Evolutionary conservation across 139 green algal genomes (phyloP), one percentile per base, ranked within the genome.

Genomic region (Yamagishiella unicocca): DNA sequence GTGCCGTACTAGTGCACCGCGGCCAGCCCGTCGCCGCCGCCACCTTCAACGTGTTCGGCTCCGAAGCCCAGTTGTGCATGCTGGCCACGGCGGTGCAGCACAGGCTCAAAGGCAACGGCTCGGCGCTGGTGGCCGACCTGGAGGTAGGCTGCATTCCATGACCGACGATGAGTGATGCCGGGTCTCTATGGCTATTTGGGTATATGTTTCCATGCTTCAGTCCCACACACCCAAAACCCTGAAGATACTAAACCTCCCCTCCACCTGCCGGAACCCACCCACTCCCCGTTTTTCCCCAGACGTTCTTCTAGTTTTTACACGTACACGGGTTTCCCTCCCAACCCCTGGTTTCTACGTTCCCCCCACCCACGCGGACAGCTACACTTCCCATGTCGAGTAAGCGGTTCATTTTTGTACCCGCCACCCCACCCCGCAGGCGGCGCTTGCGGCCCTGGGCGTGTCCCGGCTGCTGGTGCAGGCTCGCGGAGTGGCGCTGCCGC

Each of bases 11-110:
- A 67, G 8, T 71, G 33, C 5, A 19, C 33, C 43, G 33, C 6
- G 35, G 67, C 6, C 29, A 71, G 45, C 82, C 82, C 64, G 82
- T 87, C 42, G 50, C 67, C 2, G 64, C 82, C 31, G 82, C 82
- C 43, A 81, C 46, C 46, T 71, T 87, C 82, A 81, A 80, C 67
- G 25, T 80, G n/a, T 71, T 42, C 29, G 82, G 82, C 35, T 0
- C 1, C 37, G 64, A 71, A 2, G 82, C 82, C 35, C 82, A 87
- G 67, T 35, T 87, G 35, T 72, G 46, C 25, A 9, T 87, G 82
- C 67, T 87, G 46, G 82, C 82, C 50, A 87, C 82, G 8, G 82
- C 66, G 21, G 14, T n/a, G 25, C 35, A 55, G 82, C 46, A 72
- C 35, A 67, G 82, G 7, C 35, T 27, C 14, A 31, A 58, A 29